phyloP scores from a whole-genome alignment of 352 stramenopile species.

The Phytophthora multivora region DNA sequence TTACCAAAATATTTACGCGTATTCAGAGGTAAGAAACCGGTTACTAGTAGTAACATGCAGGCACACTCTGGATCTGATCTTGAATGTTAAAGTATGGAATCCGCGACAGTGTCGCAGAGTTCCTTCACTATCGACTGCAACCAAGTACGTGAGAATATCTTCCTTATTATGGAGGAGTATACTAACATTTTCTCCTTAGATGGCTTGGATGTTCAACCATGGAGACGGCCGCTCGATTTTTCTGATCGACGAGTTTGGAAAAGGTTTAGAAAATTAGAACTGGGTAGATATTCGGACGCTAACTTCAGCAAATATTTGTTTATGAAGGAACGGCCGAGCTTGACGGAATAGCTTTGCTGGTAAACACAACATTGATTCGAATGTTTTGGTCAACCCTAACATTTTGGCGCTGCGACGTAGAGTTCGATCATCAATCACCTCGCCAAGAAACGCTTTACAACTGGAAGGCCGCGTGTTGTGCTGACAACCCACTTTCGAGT shows the following conservation, averaged over 20 bases:
- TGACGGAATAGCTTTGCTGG: slow-evolving; percentile 78
- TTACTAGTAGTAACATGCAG: background rate
- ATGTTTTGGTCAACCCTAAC: slow-evolving; percentile 4
- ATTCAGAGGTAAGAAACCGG: slow-evolving; percentile 66
- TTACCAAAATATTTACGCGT: slow-evolving; percentile 79
- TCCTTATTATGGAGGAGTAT: background rate
- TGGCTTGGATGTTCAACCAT: slow-evolving; percentile 86
- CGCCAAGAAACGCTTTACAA: slow-evolving; percentile 27
- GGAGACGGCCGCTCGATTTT: slow-evolving; percentile 63
- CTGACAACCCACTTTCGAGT: slow-evolving; percentile 87
- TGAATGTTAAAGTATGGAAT: slow-evolving; percentile 63
- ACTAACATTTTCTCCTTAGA: slow-evolving; percentile 37
- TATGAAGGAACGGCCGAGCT: slow-evolving; percentile 68
- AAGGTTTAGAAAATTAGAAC: slow-evolving; percentile 49
- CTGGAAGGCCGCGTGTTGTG: slow-evolving; percentile 57
- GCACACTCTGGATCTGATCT: slow-evolving; percentile 10
- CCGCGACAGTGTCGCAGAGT: slow-evolving; percentile 71
- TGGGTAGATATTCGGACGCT: background rate
- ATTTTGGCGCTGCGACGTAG: slow-evolving; percentile 5
- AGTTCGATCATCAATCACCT: slow-evolving; percentile 64
- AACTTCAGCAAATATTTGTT: background rate
- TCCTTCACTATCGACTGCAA: slow-evolving; percentile 91
- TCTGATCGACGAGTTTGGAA: slow-evolving; percentile 89
- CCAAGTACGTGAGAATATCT: slow-evolving; percentile 47
- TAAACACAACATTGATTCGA: slow-evolving; percentile 24